These are phyloP conservation scores for Saccharomycopsis hybrid DNA, from an alignment of 1,139 yeast species.

Conservation along the genomic window DNA sequence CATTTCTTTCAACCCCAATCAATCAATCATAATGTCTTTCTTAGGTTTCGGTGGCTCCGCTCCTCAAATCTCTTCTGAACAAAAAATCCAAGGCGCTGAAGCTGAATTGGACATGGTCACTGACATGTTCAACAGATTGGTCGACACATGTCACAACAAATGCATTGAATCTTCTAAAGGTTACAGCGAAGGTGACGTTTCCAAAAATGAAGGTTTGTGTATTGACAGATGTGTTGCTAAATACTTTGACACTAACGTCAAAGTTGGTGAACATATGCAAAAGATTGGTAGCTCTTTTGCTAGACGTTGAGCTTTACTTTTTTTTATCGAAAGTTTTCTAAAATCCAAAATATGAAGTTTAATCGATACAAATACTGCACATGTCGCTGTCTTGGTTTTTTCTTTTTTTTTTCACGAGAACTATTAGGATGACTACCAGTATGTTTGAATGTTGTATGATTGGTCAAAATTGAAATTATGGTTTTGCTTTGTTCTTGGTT, in stretches of 20 bases:
- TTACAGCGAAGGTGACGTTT: conserved; percentile 72
- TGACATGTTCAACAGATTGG: conserved; percentile 87
- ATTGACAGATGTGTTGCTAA: conserved; percentile 96
- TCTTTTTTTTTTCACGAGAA: too few relatives aligned
- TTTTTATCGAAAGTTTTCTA: too few relatives aligned
- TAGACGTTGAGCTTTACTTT: conserved; percentile 23
- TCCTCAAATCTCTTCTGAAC: conserved; percentile 68
- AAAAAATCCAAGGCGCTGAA: conserved; percentile 78
- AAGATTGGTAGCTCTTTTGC: conserved; percentile 52
- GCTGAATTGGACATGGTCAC: conserved; percentile 93
- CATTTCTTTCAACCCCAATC: too few relatives aligned
- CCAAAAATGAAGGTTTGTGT: conserved; percentile 83
- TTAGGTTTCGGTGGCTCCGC: conserved; percentile 83
- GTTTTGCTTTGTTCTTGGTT: too few relatives aligned
- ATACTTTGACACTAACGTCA: conserved; percentile 92
- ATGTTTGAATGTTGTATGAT: too few relatives aligned
- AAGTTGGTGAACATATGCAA: conserved; percentile 91
- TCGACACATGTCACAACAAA: conserved; percentile 82
- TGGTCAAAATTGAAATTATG: too few relatives aligned
- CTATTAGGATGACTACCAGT: too few relatives aligned
- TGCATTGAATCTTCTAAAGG: conserved; percentile 54
- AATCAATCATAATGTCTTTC: conserved; percentile 50
- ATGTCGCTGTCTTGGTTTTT: too few relatives aligned
- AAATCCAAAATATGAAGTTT: too few relatives aligned
- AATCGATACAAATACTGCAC: too few relatives aligned